Base-by-base conservation (phyloP, 1,139 yeast species). In the Candida albicans region DNA sequence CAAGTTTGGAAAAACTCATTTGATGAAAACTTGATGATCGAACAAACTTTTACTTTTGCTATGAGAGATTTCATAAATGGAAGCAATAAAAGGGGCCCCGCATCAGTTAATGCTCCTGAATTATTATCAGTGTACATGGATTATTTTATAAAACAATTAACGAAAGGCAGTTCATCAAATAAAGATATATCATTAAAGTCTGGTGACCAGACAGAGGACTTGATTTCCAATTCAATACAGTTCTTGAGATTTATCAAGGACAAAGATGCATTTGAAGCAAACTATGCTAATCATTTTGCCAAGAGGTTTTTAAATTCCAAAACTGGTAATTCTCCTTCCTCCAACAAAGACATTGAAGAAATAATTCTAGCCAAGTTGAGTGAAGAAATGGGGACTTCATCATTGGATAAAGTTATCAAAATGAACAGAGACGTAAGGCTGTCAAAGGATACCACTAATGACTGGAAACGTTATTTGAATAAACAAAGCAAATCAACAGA, bases 201-300 rank as follows among this genome's bases (percentile, higher is more conserved):
- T 1, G 75, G 76, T 13, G 79, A 75, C 42, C 81, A 75, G 44
- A 67, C 79, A 1, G 89, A 84, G 47, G 73, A 65, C 1, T 68
- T 79, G 8, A 65, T 89, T 37, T 72, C 71, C 38, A 75, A 77
- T 35, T 77, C 90, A 0, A 73, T 86, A 9, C 64, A 72, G 30
- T 73, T 93, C 36, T 82, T 90, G 56, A 70, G 84, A 44, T 83
- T 80, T 53, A 74, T 93, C 34, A 75, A 80, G 43, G 97, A 93
- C 55, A 91, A 89, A 58, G 98, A 93, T 62, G 71, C 88, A 32
- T 93, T 93, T 64, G 96, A 89, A 61, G 82, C 80, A 29, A 84
- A 86, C 51, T 93, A 89, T 64, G 91, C 91, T 53, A 87, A 85
- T 44, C 96, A 89, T 65, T 75, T 93, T 51, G 97, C 98, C 1